phyloP scores from a whole-genome alignment of 352 stramenopile genomes.

The Thraustochytrium striatum region DNA sequence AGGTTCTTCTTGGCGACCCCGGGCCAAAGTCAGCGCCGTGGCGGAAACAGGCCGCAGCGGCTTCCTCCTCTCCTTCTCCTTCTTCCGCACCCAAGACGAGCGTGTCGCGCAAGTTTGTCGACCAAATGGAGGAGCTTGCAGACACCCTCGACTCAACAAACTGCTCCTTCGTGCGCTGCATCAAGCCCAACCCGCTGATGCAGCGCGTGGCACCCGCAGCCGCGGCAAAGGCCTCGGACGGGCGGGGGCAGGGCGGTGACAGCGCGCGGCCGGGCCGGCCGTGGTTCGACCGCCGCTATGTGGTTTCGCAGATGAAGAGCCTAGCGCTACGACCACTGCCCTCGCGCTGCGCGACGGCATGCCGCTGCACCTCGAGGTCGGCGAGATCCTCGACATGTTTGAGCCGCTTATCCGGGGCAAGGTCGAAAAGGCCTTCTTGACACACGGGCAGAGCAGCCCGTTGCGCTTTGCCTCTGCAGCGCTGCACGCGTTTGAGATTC shows the following conservation, averaged over 20 bases:
- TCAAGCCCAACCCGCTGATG: constrained; percentile 70
- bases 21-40: neutral
- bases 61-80: constrained; percentile 84
- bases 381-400: constrained; percentile 65
- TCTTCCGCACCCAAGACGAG: neutral
- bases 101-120: constrained; percentile 19
- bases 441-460: constrained; percentile 70
- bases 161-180: constrained; percentile 79
- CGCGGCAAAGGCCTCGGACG: neutral
- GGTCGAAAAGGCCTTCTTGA: constrained; percentile 67
- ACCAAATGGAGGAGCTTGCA: constrained; percentile 73
- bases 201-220: constrained; percentile 47
- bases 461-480: neutral
- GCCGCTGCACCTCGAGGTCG: constrained; percentile 69
- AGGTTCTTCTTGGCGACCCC: neutral
- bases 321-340: constrained; percentile 72
- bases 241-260: neutral
- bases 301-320: constrained; percentile 70
- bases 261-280: neutral
- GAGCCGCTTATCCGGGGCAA: constrained; percentile 66
- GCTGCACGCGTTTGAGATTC: constrained; percentile 29
- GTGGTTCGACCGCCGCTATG: constrained; percentile 68
- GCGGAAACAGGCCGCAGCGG: constrained; percentile 59
- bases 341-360: constrained; percentile 74
- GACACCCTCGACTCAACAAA: constrained; percentile 68